Percentiles rank a stretch among this genome's conserved stretches.
These are phyloP conservation scores for Magnusiomyces tetraspermus DNA, from an alignment of 1,139 yeast genomes.

Conservation along the genomic window DNA sequence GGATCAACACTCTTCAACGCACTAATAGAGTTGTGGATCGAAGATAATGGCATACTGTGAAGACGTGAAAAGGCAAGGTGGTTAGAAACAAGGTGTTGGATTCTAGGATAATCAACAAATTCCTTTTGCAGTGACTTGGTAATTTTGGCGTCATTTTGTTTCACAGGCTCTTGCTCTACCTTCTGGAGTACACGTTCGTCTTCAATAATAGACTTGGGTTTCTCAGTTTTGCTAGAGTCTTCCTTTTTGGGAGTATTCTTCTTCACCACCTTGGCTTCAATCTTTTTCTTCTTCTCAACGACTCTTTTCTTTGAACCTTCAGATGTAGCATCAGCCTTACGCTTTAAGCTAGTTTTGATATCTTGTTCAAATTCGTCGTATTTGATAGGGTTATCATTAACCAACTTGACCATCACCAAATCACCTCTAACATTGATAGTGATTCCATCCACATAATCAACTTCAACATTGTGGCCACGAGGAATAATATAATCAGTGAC, in stretches of 20 bases:
- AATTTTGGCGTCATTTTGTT: background rate
- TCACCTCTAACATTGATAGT: slow-evolving; percentile 56
- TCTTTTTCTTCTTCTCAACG: no score
- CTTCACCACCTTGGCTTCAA: no score
- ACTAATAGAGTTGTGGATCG: slow-evolving; percentile 45
- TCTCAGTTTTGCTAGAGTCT: no score
- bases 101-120: background rate
- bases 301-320: no score
- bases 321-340: background rate
- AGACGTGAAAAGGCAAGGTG: slow-evolving; percentile 86
- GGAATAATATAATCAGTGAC: slow-evolving; percentile 31
- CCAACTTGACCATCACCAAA: slow-evolving; percentile 43
- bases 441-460: slow-evolving; percentile 50
- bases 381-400: slow-evolving; percentile 31
- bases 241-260: no score
- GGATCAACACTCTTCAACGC: slow-evolving; percentile 22
- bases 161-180: background rate
- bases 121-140: no score
- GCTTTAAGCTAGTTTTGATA: background rate
- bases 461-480: slow-evolving; percentile 43
- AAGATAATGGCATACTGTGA: slow-evolving; percentile 73
- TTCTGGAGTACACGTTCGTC: no score
- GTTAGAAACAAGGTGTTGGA: slow-evolving; percentile 45
- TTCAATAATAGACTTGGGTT: no score
- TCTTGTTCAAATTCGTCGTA: background rate